Percentiles rank a stretch among this genome's conserved stretches.
Evolutionary conservation across 345 rosid genomes (phyloP).

Genomic region (Chamaenerion angustifolium): DNA sequence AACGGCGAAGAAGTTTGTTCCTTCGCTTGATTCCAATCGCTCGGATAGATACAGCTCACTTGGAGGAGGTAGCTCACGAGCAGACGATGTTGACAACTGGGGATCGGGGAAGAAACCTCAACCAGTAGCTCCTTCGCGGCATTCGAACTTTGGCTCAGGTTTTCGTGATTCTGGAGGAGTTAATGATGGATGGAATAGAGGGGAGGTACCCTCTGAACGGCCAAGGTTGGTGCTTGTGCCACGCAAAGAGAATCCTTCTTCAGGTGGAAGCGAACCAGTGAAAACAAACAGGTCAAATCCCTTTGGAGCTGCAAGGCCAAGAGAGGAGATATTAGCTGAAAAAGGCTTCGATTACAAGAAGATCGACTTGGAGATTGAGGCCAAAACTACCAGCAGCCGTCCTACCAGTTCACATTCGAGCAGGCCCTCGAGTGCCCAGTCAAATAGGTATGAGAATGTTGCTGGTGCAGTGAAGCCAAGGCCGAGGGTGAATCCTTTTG

Average conservation of each 20-base stretch:
- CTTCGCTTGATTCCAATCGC: conserved; percentile 43
- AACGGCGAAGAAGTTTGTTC: conserved; percentile 38
- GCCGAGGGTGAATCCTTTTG: conserved; percentile 89
- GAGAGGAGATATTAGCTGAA: conserved; percentile 85
- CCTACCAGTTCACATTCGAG: conserved; percentile 88
- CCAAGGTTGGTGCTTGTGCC: conserved; percentile 59
- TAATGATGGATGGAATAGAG: conserved; percentile 61
- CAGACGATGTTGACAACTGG: conserved; percentile 85
- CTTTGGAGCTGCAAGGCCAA: conserved; percentile 85
- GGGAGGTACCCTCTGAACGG: conserved; percentile 46
- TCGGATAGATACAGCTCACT: conserved; percentile 44
- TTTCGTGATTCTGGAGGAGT: conserved; percentile 43
- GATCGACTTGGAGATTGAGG: conserved; percentile 62
- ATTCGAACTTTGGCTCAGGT: conserved; percentile 56
- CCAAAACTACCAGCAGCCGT: conserved; percentile 70
- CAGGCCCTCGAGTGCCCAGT: conserved; percentile 88
- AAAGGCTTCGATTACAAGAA: conserved; percentile 93
- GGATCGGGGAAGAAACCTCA: conserved; percentile 38
- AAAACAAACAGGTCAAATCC: conserved; percentile 63
- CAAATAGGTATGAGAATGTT: conserved; percentile 57
- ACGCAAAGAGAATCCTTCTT: conserved; percentile 25
- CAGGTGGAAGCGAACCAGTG: conserved; percentile 25
- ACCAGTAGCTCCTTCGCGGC: conserved; percentile 31
- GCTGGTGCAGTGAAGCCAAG: conserved; percentile 58
- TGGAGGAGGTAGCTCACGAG: conserved; percentile 50